Evolutionary conservation across 148 eudicot species (phyloP).

Genomic region (Diospyros lotus): DNA sequence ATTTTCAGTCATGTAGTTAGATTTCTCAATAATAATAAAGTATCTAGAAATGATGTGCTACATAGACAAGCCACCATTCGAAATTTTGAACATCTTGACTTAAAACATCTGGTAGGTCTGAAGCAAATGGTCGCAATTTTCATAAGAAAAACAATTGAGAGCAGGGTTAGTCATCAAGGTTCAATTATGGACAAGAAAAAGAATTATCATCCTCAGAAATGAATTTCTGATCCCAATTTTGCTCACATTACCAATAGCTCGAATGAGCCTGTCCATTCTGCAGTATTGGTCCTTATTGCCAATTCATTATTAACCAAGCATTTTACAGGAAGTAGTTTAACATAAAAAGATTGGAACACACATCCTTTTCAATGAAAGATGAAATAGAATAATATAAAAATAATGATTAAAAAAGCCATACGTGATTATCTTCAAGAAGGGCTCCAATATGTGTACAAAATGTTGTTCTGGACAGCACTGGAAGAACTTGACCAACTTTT

Average conservation of each 20-base stretch:
- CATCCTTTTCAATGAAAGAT: neutral
- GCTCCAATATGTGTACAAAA: conserved; percentile 93
- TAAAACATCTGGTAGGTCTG: no score
- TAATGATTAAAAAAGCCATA: conserved; percentile 31
- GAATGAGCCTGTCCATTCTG: neutral
- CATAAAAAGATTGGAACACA: neutral
- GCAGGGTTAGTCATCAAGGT: no score
- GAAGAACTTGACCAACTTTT: conserved; percentile 86
- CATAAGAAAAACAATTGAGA: no score
- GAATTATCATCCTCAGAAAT: no score
- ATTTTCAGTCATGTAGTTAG: neutral
- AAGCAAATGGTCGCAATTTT: no score
- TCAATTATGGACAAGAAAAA: no score
- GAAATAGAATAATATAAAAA: neutral
- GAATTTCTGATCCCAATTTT: neutral
- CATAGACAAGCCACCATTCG: neutral
- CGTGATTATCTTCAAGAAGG: conserved; percentile 97
- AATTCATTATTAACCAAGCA: neutral
- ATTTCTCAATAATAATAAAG: neutral
- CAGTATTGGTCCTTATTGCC: neutral
- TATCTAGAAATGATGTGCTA: neutral
- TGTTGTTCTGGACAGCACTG: conserved; percentile 84
- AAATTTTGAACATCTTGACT: neutral
- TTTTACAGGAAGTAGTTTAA: neutral
- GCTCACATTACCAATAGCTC: neutral